These are phyloP conservation scores for Mucor lusitanicus DNA, from an alignment of 371 early-diverging fungal species.

Conservation along the genomic window DNA sequence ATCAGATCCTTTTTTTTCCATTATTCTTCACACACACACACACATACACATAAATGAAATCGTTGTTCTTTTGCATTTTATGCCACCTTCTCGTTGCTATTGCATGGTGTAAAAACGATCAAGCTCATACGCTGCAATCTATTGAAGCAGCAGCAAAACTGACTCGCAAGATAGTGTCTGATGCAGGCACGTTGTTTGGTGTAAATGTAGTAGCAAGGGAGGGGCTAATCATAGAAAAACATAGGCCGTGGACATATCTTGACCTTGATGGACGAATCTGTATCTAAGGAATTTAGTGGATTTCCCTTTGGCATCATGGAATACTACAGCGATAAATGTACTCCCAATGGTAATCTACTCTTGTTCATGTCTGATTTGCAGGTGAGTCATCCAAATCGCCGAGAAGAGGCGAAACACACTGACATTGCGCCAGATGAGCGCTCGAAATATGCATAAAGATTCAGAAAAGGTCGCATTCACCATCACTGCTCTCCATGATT, in stretches of 20 bases:
- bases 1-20: constrained; percentile 2
- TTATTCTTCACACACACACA: background rate
- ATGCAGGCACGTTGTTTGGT: constrained; percentile 20
- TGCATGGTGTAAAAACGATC: background rate
- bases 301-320: constrained; percentile 60
- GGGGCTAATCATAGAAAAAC: background rate
- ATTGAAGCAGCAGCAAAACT: constrained; percentile 27
- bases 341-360: constrained; percentile 44
- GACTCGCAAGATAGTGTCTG: constrained; percentile 27
- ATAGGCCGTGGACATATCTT: constrained; percentile 7
- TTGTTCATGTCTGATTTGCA: constrained; percentile 56
- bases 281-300: constrained; percentile 41
- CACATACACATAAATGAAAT: background rate
- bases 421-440: constrained; percentile 31
- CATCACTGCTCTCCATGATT: constrained; percentile 35
- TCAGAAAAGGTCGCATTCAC: constrained; percentile 32
- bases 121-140: constrained; percentile 10
- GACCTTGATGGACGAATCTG: constrained; percentile 41
- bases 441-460: constrained; percentile 33
- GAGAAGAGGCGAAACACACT: background rate
- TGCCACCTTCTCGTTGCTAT: background rate
- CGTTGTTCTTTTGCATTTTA: background rate
- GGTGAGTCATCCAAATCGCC: background rate
- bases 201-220: background rate
- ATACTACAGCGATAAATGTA: constrained; percentile 52